These are phyloP conservation scores for Pleurozium schreberi DNA, from an alignment of 225 moss, liverwort and hornwort species.

Conservation along the genomic window DNA sequence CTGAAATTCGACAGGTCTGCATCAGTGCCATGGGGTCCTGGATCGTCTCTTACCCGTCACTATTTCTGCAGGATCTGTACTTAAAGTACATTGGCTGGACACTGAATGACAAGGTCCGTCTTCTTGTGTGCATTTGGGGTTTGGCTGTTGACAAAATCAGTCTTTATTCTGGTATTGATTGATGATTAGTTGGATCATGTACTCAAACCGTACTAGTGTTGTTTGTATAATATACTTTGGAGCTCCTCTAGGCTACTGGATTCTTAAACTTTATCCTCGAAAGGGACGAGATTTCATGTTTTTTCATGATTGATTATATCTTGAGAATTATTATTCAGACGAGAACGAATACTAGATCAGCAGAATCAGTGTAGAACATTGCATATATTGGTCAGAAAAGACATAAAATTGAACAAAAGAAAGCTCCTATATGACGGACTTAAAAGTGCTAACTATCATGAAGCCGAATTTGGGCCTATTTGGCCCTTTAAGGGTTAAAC, in stretches of 20 bases:
- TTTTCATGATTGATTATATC: neutral
- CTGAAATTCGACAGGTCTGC: conserved; percentile 92
- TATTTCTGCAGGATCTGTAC: conserved; percentile 96
- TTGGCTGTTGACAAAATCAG: neutral
- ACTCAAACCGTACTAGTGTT: neutral
- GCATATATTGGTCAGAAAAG: neutral
- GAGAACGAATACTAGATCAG: neutral
- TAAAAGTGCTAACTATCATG: neutral
- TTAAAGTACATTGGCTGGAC: conserved; percentile 98
- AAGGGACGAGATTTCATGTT: neutral
- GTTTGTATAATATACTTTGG: neutral
- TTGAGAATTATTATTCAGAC: neutral
- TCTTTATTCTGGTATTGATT: neutral
- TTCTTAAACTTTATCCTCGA: neutral
- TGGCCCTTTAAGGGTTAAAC: neutral
- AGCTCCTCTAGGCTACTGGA: neutral
- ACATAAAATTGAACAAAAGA: neutral
- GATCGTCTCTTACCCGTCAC: conserved; percentile 86
- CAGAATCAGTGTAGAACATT: neutral
- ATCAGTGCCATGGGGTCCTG: conserved; percentile 94
- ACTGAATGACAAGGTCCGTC: conserved; percentile 88
- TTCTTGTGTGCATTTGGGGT: neutral
- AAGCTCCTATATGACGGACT: neutral
- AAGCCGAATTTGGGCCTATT: neutral
- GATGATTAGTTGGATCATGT: neutral